These are phyloP conservation scores for Orbilia quercus DNA, from an alignment of 2,329 filamentous ascomycete genomes.

Conservation along the genomic window DNA sequence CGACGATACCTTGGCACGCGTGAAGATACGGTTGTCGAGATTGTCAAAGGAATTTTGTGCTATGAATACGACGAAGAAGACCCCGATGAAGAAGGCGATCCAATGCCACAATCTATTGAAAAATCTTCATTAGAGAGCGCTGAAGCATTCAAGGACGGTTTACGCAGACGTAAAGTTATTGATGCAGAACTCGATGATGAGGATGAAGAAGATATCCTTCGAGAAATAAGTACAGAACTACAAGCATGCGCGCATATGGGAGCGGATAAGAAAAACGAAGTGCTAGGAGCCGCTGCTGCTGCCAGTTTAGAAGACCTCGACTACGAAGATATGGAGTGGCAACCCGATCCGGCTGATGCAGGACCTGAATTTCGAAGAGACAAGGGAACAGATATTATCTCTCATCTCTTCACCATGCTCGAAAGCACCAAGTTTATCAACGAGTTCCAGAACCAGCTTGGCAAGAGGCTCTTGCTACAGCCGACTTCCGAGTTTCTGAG, in stretches of 20 bases:
- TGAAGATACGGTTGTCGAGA: slow-evolving; percentile 74
- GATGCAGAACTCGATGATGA: slow-evolving; percentile 31
- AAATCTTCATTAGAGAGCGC: slow-evolving; percentile 2
- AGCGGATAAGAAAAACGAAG: slow-evolving; percentile 64
- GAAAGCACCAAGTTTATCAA: slow-evolving; percentile 89
- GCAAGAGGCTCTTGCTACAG: slow-evolving; percentile 77
- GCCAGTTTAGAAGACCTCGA: slow-evolving; percentile 73
- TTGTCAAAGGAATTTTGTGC: slow-evolving; percentile 73
- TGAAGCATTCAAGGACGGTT: slow-evolving; percentile 27
- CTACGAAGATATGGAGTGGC: slow-evolving; percentile 93
- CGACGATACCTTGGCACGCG: slow-evolving; percentile 73
- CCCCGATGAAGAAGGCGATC: slow-evolving; percentile 12
- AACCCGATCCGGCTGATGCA: slow-evolving; percentile 91
- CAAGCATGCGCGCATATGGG: slow-evolving; percentile 60
- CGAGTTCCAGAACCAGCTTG: slow-evolving; percentile 90
- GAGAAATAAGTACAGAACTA: slow-evolving; percentile 50
- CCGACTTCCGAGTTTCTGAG: slow-evolving; percentile 78
- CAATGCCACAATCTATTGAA: slow-evolving; percentile 2
- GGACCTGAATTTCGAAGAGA: slow-evolving; percentile 90
- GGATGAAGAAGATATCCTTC: slow-evolving; percentile 47
- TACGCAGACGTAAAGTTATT: slow-evolving; percentile 38
- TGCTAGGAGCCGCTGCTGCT: slow-evolving; percentile 62
- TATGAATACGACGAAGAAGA: slow-evolving; percentile 55
- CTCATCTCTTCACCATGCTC: slow-evolving; percentile 86
- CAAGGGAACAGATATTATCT: slow-evolving; percentile 89